Percentiles rank a stretch among this genome's conserved stretches.
Evolutionary conservation across 2,329 filamentous ascomycete species (phyloP).

Genomic region (Penicillium sp.): DNA sequence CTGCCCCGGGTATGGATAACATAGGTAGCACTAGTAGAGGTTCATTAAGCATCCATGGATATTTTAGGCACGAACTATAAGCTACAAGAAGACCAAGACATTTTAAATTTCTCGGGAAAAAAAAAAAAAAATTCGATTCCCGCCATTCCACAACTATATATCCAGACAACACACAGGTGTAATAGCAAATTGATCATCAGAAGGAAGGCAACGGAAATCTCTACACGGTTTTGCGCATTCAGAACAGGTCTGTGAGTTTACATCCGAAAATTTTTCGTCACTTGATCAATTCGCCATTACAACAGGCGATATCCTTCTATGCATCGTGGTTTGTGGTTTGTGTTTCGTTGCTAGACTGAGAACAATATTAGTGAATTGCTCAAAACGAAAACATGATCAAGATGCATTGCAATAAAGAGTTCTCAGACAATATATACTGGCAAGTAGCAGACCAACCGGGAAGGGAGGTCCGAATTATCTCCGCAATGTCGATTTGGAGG

Average conservation of each 20-base stretch:
- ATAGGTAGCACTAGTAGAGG: too few species aligned
- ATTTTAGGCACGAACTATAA: not conserved
- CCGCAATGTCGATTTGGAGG: slow-evolving; percentile 67
- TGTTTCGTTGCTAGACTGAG: not conserved
- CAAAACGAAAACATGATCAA: not conserved
- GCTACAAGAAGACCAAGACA: not conserved
- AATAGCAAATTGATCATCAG: slow-evolving; percentile 59
- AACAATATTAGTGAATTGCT: slow-evolving; percentile 5
- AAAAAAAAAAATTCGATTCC: slow-evolving; percentile 6
- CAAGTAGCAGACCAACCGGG: slow-evolving; percentile 67
- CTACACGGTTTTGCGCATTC: slow-evolving; percentile 96
- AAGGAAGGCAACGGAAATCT: slow-evolving; percentile 99
- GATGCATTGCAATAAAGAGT: slow-evolving; percentile 15
- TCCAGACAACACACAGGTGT: slow-evolving; percentile 5
- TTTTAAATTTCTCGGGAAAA: not conserved
- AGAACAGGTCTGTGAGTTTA: slow-evolving; percentile 75
- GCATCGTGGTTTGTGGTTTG: not conserved
- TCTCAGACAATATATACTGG: slow-evolving; percentile 68
- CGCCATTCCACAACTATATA: slow-evolving; percentile 18
- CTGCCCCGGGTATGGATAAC: too few species aligned
- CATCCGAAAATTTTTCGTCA: slow-evolving; percentile 97
- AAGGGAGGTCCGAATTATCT: slow-evolving; percentile 59
- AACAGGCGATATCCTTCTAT: slow-evolving; percentile 1
- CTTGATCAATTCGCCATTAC: slow-evolving; percentile 27
- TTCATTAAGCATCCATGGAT: not conserved